A percentile compares a stretch with the other conserved stretches of the same genome.
phyloP scores from a whole-genome alignment of 108 stramenopile species.

The Craspedostauros australis region DNA sequence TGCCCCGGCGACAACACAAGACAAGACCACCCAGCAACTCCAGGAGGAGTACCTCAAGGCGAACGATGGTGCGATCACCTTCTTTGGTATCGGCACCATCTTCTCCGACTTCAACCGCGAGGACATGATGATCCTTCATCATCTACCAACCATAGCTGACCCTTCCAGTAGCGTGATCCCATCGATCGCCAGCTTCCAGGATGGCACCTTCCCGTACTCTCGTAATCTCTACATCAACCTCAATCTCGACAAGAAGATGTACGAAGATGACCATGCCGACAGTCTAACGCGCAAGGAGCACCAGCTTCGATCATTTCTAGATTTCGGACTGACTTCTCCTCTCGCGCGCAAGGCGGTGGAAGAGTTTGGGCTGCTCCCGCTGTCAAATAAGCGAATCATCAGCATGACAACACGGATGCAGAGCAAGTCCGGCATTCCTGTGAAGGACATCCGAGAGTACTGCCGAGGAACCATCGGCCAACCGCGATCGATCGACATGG shows the following conservation, averaged over 20 bases:
- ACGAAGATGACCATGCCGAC: too few species aligned
- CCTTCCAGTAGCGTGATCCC: too few species aligned
- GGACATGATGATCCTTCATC: too few species aligned
- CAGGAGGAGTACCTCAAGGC: neutral
- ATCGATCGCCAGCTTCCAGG: slow-evolving; percentile 1
- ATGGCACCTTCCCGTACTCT: slow-evolving; percentile 5
- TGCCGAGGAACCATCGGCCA: too few species aligned
- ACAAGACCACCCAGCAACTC: too few species aligned
- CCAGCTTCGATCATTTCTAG: neutral
- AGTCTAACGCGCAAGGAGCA: too few species aligned
- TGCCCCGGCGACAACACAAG: too few species aligned
- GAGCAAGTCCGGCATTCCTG: neutral
- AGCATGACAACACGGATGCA: neutral
- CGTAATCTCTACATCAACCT: neutral
- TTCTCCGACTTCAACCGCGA: neutral
- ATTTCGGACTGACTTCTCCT: too few species aligned
- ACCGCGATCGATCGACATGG: slow-evolving; percentile 12
- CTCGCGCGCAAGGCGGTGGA: neutral
- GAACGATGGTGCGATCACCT: slow-evolving; percentile 5
- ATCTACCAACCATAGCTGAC: too few species aligned
- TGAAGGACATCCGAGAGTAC: neutral
- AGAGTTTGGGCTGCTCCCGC: neutral
- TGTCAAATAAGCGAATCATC: neutral
- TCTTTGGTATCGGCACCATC: neutral
- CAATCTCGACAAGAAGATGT: too few species aligned